Base-by-base conservation (phyloP, 306 rosid genomes). In the Dryas octopetala region DNA sequence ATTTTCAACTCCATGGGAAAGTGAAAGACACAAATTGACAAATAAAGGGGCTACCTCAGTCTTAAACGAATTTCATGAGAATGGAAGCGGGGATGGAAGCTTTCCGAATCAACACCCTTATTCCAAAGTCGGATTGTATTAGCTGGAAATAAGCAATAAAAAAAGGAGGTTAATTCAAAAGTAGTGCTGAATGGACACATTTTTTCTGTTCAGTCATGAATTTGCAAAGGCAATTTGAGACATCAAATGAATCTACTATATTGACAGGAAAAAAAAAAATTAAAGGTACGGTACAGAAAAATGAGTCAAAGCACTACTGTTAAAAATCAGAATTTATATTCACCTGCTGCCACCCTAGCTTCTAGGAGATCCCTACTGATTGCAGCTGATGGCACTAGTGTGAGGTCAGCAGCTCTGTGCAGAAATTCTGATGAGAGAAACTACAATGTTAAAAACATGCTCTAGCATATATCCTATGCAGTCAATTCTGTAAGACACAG, bases 361-460 rank as follows among this genome's bases (percentile, higher is more conserved):
- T 83, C 90, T 83, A 75, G 85, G 65, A 96, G 97, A 85, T 96
- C 99, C 82, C 67, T 88, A 12, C 77, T 93, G 65, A 92, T 90
- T 74, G 98, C 99, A 78, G 90, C 97, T 23, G 99, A 96, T 61
- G 99, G 99, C 53, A 96, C 99, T 82, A 96, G 73, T 9, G 99
- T 96, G 68, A 96, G 87, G 81, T 96, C 99, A 77, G 99, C 99
- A 40, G 97, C 97, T 89, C 91, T 78, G 66, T 96, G 99, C 74
- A 96, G 91, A 83, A 92, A 96, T 79, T 92, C 99, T 96, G 85
- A 70, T 41, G 78, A 47, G 78, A 66, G 78, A 87, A 73, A 70
- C 15, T n/a, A 55, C 71, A 78, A 38, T 44, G 70, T 86, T 62
- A 72, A 70, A 68, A 65, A 62, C 70, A 69, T 53, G 60, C 64